phyloP scores from a whole-genome alignment of 768 basidiomycete species.

The Trametes cinnabarina region DNA sequence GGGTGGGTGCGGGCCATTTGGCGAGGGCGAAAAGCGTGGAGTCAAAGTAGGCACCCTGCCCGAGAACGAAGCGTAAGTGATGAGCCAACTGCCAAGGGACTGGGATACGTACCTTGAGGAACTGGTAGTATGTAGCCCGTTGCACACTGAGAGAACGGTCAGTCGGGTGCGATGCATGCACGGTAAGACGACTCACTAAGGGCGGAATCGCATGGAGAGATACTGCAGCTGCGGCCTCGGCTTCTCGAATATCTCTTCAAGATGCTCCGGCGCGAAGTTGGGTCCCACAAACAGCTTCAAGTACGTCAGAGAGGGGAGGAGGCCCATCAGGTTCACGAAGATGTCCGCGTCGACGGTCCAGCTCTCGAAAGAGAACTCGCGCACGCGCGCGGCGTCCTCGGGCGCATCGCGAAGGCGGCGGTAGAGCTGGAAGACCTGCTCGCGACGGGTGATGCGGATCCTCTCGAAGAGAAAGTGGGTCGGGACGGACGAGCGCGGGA shows the following conservation, averaged over 20 bases:
- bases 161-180: not conserved
- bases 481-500: conserved; percentile 62
- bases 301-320: conserved; percentile 49
- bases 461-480: conserved; percentile 54
- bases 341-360: conserved; percentile 79
- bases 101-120: conserved; percentile 55
- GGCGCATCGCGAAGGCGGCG: conserved; percentile 45
- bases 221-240: conserved; percentile 46
- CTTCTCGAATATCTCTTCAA: conserved; percentile 62
- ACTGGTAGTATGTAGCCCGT: conserved; percentile 77
- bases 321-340: conserved; percentile 61
- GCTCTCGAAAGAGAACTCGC: conserved; percentile 49
- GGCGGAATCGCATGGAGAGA: conserved; percentile 73
- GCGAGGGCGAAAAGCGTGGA: conserved; percentile 61
- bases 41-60: conserved; percentile 81
- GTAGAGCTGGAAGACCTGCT: conserved; percentile 59
- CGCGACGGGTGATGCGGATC: conserved; percentile 47
- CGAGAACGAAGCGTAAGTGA: not conserved
- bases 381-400: conserved; percentile 34
- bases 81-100: too few relatives aligned
- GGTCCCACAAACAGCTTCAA: conserved; percentile 73
- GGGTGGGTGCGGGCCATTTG: conserved; percentile 50
- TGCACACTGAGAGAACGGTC: conserved; percentile 47
- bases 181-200: conserved; percentile 57
- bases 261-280: conserved; percentile 74